Conservation (phyloP, 176 grass and related monocot species). For the Juncus effusus region DNA sequence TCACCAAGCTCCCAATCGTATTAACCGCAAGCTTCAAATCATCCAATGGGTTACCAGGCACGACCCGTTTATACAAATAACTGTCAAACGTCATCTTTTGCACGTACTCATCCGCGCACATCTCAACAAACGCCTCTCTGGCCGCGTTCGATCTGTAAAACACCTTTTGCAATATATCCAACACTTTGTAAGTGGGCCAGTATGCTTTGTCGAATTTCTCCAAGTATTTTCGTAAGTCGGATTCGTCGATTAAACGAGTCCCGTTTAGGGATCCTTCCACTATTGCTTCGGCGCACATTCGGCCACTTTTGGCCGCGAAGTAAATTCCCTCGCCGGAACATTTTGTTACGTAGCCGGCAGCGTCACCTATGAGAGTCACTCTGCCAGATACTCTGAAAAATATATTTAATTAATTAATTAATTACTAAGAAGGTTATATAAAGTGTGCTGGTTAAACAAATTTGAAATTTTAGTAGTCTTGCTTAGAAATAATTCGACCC, state of each 20-base stretch:
- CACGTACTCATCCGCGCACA: conserved; percentile 97
- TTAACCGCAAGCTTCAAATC: conserved; percentile 93
- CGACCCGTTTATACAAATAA: conserved; percentile 96
- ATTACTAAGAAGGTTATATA: too few relatives aligned
- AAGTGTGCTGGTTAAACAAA: too few relatives aligned
- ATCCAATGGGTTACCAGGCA: conserved; percentile 91
- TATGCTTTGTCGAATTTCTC: conserved; percentile 84
- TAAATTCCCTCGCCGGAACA: conserved; percentile 99
- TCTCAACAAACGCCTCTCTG: conserved; percentile 92
- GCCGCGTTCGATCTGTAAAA: conserved; percentile 96
- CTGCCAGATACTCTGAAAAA: conserved; percentile 48
- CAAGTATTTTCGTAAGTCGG: conserved; percentile 92
- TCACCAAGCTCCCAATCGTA: conserved; percentile 91
- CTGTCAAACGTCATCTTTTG: conserved; percentile 99
- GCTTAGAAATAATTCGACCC: too few relatives aligned
- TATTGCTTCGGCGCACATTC: conserved; percentile 87
- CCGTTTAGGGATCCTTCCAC: conserved; percentile 78
- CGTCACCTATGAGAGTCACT: conserved; percentile 79
- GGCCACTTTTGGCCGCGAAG: conserved; percentile 92
- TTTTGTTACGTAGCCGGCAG: conserved; percentile 96
- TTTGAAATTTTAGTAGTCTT: too few relatives aligned
- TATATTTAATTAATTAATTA: too few relatives aligned
- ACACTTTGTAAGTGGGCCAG: conserved; percentile 99
- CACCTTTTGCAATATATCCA: conserved; percentile 97
- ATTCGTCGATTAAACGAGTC: conserved; percentile 74